phyloP scores from a whole-genome alignment of 495 filamentous ascomycete genomes.

The Xylaria palmicola region DNA sequence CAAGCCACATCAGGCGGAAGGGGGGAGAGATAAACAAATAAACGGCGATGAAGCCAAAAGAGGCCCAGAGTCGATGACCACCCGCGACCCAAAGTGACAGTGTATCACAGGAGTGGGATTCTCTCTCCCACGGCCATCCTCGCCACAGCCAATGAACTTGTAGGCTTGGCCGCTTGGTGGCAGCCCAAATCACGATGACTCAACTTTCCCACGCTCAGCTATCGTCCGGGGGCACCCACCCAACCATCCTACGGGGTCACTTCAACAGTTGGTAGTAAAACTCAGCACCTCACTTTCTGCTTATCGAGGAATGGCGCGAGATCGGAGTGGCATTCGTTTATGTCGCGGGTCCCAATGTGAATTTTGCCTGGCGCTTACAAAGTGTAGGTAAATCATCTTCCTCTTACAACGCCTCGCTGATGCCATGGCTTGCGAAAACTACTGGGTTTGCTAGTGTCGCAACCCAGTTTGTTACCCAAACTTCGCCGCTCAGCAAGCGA shows the following conservation, averaged over 20 bases:
- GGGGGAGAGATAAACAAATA: no score
- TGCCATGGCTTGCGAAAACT: constrained; percentile 9
- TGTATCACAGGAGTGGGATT: constrained; percentile 1
- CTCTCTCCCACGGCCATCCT: not conserved
- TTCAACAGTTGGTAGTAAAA: not conserved
- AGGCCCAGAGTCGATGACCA: not conserved
- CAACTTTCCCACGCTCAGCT: constrained; percentile 13
- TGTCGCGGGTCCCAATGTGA: not conserved
- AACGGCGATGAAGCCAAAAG: not conserved
- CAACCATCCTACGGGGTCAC: not conserved
- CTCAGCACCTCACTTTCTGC: constrained; percentile 3
- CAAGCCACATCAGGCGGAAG: constrained; percentile 5
- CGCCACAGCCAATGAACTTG: constrained; percentile 6
- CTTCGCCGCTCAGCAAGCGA: constrained; percentile 9
- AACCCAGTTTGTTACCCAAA: constrained; percentile 11
- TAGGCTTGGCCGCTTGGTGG: constrained; percentile 1
- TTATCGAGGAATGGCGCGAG: constrained; percentile 8
- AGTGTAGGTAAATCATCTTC: constrained; percentile 12
- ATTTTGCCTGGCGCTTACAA: not conserved
- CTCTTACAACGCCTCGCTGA: not conserved
- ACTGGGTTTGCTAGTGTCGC: constrained; percentile 1
- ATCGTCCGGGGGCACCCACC: not conserved
- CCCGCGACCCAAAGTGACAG: not conserved
- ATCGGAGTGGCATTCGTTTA: constrained; percentile 8
- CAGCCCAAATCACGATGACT: constrained; percentile 18